Evolutionary conservation across 495 filamentous ascomycete genomes (phyloP).

Genomic region (Neurospora sp.): DNA sequence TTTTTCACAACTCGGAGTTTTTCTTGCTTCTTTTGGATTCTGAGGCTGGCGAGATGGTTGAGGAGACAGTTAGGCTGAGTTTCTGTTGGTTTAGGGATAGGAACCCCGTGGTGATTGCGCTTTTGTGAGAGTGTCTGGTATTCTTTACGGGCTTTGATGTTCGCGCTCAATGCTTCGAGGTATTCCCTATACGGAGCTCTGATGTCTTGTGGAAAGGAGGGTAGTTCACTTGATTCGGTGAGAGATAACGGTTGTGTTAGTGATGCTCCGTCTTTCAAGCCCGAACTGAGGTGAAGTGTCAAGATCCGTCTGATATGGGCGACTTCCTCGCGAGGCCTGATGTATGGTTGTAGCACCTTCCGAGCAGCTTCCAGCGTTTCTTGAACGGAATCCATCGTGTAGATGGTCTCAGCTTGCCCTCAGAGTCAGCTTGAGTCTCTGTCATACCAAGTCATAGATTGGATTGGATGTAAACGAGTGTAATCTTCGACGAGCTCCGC

Average conservation of each 20-base stretch:
- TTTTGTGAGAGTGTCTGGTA: constrained; percentile 25
- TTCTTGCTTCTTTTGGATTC: constrained; percentile 44
- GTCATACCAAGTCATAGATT: not conserved
- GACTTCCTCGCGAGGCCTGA: constrained; percentile 34
- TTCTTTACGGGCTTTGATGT: constrained; percentile 43
- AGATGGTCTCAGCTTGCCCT: not conserved
- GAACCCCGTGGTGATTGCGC: constrained; percentile 2
- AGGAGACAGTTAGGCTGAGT: constrained; percentile 24
- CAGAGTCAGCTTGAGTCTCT: not conserved
- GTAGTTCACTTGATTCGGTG: constrained; percentile 15
- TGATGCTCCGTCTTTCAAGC: constrained; percentile 19
- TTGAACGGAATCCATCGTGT: constrained; percentile 5
- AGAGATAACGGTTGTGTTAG: constrained; percentile 26
- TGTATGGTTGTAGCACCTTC: constrained; percentile 24
- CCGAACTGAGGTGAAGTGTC: constrained; percentile 27
- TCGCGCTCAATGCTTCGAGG: constrained; percentile 47
- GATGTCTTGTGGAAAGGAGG: constrained; percentile 11
- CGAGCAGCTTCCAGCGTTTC: constrained; percentile 15
- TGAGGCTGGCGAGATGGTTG: constrained; percentile 38
- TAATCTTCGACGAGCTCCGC: not conserved
- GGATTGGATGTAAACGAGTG: not conserved
- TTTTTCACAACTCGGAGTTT: constrained; percentile 39
- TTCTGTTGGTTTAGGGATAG: not conserved
- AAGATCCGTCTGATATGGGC: constrained; percentile 32
- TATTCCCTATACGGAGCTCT: constrained; percentile 40